phyloP scores from a whole-genome alignment of 306 rosid species.

The Styphnolobium japonicum region DNA sequence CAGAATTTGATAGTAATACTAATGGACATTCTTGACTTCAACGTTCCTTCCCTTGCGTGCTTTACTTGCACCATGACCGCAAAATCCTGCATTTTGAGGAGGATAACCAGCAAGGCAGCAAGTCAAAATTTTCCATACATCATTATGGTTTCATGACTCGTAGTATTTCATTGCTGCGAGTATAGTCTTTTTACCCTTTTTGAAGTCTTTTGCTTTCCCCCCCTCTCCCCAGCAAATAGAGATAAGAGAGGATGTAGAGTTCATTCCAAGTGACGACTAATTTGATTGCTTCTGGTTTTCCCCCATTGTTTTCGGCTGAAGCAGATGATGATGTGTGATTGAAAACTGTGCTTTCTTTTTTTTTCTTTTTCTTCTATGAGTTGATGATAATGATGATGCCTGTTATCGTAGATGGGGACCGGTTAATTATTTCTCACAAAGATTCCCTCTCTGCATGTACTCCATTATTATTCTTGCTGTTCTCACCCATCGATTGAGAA shows the following conservation, averaged over 20 bases:
- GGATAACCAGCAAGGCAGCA: slow-evolving; percentile 16
- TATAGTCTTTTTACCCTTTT: not conserved
- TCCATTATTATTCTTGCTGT: slow-evolving; percentile 19
- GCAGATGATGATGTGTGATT: slow-evolving; percentile 36
- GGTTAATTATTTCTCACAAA: slow-evolving; percentile 38
- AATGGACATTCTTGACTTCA: slow-evolving; percentile 30
- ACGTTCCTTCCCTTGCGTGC: not conserved
- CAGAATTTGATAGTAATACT: slow-evolving; percentile 36
- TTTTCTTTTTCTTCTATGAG: not conserved
- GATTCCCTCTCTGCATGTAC: slow-evolving; percentile 39
- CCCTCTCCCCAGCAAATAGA: slow-evolving; percentile 52
- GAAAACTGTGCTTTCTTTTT: slow-evolving; percentile 20
- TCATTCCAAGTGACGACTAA: slow-evolving; percentile 34
- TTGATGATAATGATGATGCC: slow-evolving; percentile 34
- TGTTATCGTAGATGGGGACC: slow-evolving; percentile 32
- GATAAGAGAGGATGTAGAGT: slow-evolving; percentile 59
- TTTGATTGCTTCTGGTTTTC: slow-evolving; percentile 42
- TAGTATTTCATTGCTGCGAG: slow-evolving; percentile 3
- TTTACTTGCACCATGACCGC: slow-evolving; percentile 9
- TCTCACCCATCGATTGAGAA: slow-evolving; percentile 21
- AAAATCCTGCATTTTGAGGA: slow-evolving; percentile 16
- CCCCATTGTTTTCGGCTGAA: slow-evolving; percentile 36
- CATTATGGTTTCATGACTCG: slow-evolving; percentile 8
- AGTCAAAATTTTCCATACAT: slow-evolving; percentile 29
- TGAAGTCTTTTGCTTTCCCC: not conserved